phyloP scores from a whole-genome alignment of 257 asterid genomes.

The Rubia yunnanensis region DNA sequence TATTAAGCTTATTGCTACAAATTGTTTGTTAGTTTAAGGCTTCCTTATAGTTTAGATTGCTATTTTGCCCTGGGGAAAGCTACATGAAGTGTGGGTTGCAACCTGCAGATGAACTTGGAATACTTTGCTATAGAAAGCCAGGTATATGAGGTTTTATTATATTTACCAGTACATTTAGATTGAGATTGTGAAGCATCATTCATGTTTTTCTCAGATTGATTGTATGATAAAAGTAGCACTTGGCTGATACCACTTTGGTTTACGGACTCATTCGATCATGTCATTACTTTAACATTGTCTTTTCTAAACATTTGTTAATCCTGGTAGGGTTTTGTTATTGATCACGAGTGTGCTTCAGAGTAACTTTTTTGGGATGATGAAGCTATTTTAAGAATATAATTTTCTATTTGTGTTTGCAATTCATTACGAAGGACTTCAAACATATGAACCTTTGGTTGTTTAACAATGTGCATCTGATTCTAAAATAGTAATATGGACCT shows the following conservation, averaged over 20 bases:
- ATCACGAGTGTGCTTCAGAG: constrained; percentile 87
- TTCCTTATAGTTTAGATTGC: too few species aligned
- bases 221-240: not conserved
- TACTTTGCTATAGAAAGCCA: constrained; percentile 87
- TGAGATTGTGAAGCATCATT: not conserved
- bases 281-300: not conserved
- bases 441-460: too few species aligned
- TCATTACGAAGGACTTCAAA: too few species aligned
- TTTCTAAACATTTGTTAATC: not conserved
- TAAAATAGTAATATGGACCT: too few species aligned
- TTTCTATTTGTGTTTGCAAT: too few species aligned
- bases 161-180: not conserved
- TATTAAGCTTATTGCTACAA: too few species aligned
- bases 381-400: too few species aligned
- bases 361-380: constrained; percentile 93
- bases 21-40: too few species aligned
- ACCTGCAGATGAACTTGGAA: constrained; percentile 95
- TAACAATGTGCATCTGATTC: too few species aligned
- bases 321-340: constrained; percentile 72
- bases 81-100: too few species aligned
- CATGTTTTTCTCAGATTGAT: not conserved
- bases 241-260: not conserved
- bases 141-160: constrained; percentile 28
- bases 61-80: too few species aligned
- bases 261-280: not conserved